Evolutionary conservation across 116 monocot genomes (phyloP).

Genomic region (Papilionanthe hybrid): DNA sequence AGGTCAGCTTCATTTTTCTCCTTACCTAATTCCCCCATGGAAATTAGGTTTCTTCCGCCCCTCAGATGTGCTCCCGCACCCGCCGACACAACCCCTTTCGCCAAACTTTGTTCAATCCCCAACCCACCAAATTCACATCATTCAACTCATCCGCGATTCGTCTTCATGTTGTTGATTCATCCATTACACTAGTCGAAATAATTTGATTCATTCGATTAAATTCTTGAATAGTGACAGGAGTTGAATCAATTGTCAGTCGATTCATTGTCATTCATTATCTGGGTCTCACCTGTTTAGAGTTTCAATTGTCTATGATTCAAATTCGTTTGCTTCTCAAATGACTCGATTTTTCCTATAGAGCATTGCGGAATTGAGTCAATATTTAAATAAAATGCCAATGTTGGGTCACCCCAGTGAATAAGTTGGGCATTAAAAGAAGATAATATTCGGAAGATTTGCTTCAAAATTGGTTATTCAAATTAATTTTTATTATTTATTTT

Average conservation of each 20-base stretch:
- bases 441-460: not conserved
- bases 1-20: too few species aligned
- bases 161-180: too few species aligned
- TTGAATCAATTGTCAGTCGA: not conserved
- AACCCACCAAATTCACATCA: too few species aligned
- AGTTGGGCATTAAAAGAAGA: not conserved
- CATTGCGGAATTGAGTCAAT: slow-evolving; percentile 5
- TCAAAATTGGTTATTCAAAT: slow-evolving; percentile 3
- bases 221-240: slow-evolving; percentile 6
- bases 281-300: slow-evolving; percentile 8
- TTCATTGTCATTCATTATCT: not conserved
- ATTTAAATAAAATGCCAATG: not conserved
- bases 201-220: not conserved
- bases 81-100: too few species aligned
- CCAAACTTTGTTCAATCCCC: too few species aligned
- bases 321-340: not conserved
- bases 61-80: too few species aligned
- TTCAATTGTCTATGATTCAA: not conserved
- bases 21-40: too few species aligned
- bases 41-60: too few species aligned
- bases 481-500: too few species aligned
- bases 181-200: too few species aligned
- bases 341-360: not conserved
- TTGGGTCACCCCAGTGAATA: not conserved
- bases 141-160: too few species aligned